Conservation (phyloP, 2,329 filamentous ascomycete species). For the Chaetomiaceae sp. region DNA sequence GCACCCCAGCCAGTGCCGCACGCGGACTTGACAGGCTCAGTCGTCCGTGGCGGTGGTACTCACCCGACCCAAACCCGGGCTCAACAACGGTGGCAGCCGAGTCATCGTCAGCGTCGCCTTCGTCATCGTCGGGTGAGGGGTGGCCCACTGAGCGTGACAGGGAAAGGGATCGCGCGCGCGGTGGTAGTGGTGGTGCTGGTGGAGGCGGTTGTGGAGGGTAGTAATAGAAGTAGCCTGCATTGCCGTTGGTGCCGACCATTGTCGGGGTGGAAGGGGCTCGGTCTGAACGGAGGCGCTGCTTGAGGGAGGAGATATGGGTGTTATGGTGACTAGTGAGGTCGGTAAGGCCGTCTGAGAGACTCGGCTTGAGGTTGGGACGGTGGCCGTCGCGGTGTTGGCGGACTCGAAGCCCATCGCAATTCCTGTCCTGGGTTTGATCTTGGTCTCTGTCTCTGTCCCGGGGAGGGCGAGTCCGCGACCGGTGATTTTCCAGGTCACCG, state of each 20-base stretch:
- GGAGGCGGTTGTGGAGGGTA: background rate
- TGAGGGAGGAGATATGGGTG: constrained; percentile 3
- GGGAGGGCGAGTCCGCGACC: background rate
- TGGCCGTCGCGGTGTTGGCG: background rate
- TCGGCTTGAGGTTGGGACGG: constrained; percentile 1
- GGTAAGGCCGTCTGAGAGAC: background rate
- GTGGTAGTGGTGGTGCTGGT: background rate
- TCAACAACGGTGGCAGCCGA: background rate
- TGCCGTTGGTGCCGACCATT: background rate
- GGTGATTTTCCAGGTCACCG: background rate
- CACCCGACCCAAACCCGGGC: background rate
- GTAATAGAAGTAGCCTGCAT: too few species aligned
- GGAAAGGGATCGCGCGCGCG: constrained; percentile 3
- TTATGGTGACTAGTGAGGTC: constrained; percentile 4
- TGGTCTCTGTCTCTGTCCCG: background rate
- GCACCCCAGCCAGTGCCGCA: background rate
- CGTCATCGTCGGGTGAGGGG: background rate
- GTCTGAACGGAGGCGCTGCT: constrained; percentile 13
- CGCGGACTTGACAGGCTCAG: constrained; percentile 10
- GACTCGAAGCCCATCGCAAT: background rate
- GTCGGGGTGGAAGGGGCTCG: too few species aligned
- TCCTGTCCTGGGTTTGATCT: background rate
- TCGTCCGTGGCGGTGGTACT: constrained; percentile 14
- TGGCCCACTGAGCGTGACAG: background rate
- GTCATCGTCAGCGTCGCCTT: background rate